Percentiles rank a stretch among this genome's conserved stretches.
Conservation (phyloP, 202 grass and related monocot genomes). For the Cymbopogon flexuosus region DNA sequence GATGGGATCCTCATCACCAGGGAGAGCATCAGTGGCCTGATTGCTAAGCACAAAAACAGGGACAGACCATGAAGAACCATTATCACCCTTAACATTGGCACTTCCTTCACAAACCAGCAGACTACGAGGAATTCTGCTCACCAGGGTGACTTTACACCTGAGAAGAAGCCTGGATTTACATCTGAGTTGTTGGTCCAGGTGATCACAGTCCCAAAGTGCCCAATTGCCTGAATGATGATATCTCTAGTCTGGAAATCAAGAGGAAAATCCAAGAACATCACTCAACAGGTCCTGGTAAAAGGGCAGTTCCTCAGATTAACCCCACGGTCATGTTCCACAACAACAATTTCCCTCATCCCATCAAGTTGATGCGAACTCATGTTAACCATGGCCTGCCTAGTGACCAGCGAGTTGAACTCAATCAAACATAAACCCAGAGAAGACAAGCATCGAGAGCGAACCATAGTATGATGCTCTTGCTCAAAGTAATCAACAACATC, state of each 20-base stretch:
- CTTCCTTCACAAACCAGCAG: neutral
- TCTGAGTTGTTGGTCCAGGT: neutral
- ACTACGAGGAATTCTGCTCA: neutral
- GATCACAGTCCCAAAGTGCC: neutral
- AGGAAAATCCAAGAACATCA: neutral
- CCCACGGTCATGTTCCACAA: neutral
- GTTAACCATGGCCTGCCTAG: neutral
- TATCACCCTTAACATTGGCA: too few species aligned
- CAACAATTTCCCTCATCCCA: rapidly evolving
- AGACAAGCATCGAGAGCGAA: too few species aligned
- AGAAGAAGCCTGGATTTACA: neutral
- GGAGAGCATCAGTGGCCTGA: rapidly evolving
- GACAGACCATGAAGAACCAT: neutral
- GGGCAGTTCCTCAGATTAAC: neutral
- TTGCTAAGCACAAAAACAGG: neutral
- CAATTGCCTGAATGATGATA: neutral
- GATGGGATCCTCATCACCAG: neutral
- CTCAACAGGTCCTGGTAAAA: neutral
- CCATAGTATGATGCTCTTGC: too few species aligned
- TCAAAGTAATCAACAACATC: too few species aligned
- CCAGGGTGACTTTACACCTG: neutral
- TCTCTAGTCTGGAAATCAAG: neutral
- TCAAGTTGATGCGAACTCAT: neutral
- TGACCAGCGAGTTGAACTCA: neutral
- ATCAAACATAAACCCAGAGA: too few species aligned